phyloP scores from a whole-genome alignment of 352 stramenopile genomes.

The Phytopythium sindhum region DNA sequence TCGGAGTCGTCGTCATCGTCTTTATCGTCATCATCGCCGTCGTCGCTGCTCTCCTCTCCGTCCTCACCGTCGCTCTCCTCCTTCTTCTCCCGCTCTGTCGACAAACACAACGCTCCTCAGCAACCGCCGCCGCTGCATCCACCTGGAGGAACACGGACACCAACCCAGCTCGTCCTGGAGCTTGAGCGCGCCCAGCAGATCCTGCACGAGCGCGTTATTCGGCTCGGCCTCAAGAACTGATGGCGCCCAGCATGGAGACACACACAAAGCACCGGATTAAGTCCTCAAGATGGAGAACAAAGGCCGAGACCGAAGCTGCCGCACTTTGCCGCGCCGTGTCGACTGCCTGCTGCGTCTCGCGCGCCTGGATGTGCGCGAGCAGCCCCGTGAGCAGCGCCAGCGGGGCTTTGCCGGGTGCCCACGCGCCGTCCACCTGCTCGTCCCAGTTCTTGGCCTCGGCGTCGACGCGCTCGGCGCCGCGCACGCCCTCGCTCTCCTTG shows the following conservation, averaged over 20 bases:
- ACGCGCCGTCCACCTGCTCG: constrained; percentile 58
- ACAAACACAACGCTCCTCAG: not conserved
- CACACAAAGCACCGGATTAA: not conserved
- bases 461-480: constrained; percentile 17
- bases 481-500: constrained; percentile 7
- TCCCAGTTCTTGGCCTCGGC: constrained; percentile 55
- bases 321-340: constrained; percentile 42
- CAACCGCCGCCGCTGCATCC: not conserved
- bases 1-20: constrained; percentile 35
- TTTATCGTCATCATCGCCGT: constrained; percentile 52
- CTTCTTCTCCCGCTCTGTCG: constrained; percentile 32
- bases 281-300: not conserved
- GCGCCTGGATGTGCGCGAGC: constrained; percentile 51
- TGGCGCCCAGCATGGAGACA: not conserved
- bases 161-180: constrained; percentile 49
- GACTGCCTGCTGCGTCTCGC: constrained; percentile 50
- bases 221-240: constrained; percentile 58
- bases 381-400: constrained; percentile 55
- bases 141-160: not conserved
- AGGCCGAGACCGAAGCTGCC: not conserved
- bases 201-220: constrained; percentile 58
- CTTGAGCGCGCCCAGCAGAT: constrained; percentile 61
- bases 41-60: constrained; percentile 52
- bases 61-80: constrained; percentile 19
- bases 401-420: constrained; percentile 55